Evolutionary conservation across 1,139 yeast genomes (phyloP), one percentile per base, ranked within the genome.

Genomic region (Hyphopichia burtonii): DNA sequence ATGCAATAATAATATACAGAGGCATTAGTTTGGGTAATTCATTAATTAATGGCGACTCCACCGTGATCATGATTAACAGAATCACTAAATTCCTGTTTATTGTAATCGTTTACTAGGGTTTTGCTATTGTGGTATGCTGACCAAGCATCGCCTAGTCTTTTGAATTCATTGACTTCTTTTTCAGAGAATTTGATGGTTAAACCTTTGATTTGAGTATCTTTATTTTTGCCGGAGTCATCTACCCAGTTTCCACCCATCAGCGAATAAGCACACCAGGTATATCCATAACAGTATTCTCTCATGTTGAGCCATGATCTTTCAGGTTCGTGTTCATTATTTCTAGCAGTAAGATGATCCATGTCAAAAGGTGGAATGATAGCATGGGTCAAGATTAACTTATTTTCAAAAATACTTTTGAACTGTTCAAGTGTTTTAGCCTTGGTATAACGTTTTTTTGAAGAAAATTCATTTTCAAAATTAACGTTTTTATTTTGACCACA

Each of bases 181-280:
- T 48, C 43, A 2, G 56, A 42, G 44, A 55, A 66, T 14, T 54
- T 48, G 6, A 67, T 54, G 4, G 58, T 30, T 1, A 40, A 31
- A 1, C 71, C 71, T 11, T 43, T 41, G 8, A 41, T 34, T 37
- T 22, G 41, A 20, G 41, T 49, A 32, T 38, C 41, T n/a, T 34
- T 17, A 12, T 22, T 19, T 7, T 28, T 18, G 1, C 37, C 41
- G 14, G 40, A 41, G 9, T 50, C 45, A 8, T 48, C 44, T 6
- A 46, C 23, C 42, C 37, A 45, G 25, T 43, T 31, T 3, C 61
- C 62, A 3, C 71, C 74, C 23, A 65, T 55, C 39, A 59, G 57
- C n/a, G 68, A 63, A 43, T 65, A 66, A 2, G 63, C 72, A 52
- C 74, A 68, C 72, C 73, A 68, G 4, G 66, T 61, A 45, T 68